These are phyloP conservation scores for Leccinum incarnatum DNA, from an alignment of 768 basidiomycete genomes.

Conservation along the genomic window DNA sequence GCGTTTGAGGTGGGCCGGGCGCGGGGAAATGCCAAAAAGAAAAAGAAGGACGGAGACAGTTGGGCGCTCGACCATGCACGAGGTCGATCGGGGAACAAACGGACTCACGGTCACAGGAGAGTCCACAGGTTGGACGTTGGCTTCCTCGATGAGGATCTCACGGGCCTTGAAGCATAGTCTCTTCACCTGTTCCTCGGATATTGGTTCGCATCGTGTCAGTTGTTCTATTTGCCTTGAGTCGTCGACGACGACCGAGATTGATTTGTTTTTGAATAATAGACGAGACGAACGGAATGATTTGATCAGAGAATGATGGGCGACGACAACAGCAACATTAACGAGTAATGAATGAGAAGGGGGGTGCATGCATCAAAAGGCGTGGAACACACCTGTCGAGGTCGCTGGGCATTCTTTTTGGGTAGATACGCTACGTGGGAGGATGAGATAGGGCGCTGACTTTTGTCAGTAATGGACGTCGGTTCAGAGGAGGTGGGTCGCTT, in stretches of 20 bases:
- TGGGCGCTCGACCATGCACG: constrained; percentile 1
- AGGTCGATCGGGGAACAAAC: neutral
- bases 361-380: constrained; percentile 29
- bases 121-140: constrained; percentile 94
- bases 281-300: constrained; percentile 9
- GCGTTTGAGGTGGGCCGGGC: constrained; percentile 1
- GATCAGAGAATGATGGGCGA: constrained; percentile 29
- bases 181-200: constrained; percentile 95
- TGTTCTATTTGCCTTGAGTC: constrained; percentile 85
- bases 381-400: constrained; percentile 54
- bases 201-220: constrained; percentile 88
- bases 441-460: constrained; percentile 31
- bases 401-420: constrained; percentile 43
- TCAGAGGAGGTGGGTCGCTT: constrained; percentile 18
- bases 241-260: constrained; percentile 15
- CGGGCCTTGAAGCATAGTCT: constrained; percentile 92
- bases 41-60: neutral
- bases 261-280: constrained; percentile 2
- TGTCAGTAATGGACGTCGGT: constrained; percentile 4
- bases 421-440: neutral
- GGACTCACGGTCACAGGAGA: constrained; percentile 86
- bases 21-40: neutral
- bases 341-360: constrained; percentile 8
- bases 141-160: constrained; percentile 96
- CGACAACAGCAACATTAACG: constrained; percentile 5